Base-by-base conservation (phyloP, 768 basidiomycete genomes). In the Mycena indigotica region DNA sequence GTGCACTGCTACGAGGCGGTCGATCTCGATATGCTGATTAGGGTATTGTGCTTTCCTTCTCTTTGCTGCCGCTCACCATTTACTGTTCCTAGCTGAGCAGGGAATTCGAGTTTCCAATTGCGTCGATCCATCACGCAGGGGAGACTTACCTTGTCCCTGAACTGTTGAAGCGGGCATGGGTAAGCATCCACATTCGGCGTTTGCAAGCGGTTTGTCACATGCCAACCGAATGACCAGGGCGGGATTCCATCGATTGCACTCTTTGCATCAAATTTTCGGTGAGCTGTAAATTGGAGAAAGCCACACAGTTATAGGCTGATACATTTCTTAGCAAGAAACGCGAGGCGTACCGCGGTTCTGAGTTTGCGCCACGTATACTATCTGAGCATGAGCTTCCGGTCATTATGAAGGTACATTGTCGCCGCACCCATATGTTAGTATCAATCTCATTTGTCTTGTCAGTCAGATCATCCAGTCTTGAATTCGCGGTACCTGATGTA, bases 141-240 rank as follows among this genome's bases (percentile, higher is more conserved):
- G 89, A 92, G 63, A 83, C 90, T 0, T 93, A 88, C 62, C 84
- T 93, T 38, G 89, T 92, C n/a, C 87, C 90, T 2, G 83, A 84
- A 24, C 69, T 89, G 1, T 77, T 93, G 54, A 91, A 91, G 70
- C 77, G 80, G 65, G 80, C 85, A 10, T 93, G 83, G 72, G 89
- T 84, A 65, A 45, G 67, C n/a, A n/a, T n/a, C n/a, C n/a, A n/a
- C n/a, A n/a, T n/a, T n/a, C n/a, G n/a, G n/a, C n/a, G n/a, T n/a
- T n/a, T n/a, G n/a, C n/a, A n/a, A n/a, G n/a, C n/a, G n/a, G n/a
- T n/a, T n/a, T n/a, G n/a, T n/a, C n/a, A n/a, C n/a, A n/a, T n/a
- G n/a, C n/a, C n/a, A n/a, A n/a, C n/a, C n/a, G n/a, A n/a, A n/a
- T n/a, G n/a, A n/a, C n/a, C 24, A 75, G 79, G 82, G 77, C 4